Evolutionary conservation across 495 filamentous ascomycete species (phyloP).

Genomic region (Elasticomyces elasticus): DNA sequence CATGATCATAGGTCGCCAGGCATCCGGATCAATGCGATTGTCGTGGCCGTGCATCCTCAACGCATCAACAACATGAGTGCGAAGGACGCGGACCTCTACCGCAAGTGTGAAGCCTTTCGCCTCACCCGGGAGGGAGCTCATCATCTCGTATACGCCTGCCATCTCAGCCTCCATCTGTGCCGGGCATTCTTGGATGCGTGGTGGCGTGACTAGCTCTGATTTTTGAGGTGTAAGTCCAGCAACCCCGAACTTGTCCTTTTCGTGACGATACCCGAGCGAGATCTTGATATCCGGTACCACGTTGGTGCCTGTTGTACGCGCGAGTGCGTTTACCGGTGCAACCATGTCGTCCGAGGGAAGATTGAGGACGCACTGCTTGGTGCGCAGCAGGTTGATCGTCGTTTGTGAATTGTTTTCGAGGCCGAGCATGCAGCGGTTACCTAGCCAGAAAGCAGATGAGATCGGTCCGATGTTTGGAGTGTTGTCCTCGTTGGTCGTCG

Average conservation of each 20-base stretch:
- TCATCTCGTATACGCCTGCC: constrained; percentile 27
- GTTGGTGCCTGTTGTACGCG: constrained; percentile 33
- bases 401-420: constrained; percentile 33
- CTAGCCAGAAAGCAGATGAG: constrained; percentile 42
- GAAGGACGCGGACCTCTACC: constrained; percentile 18
- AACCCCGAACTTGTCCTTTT: constrained; percentile 37
- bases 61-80: constrained; percentile 19
- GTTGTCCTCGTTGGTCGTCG: constrained; percentile 37
- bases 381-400: constrained; percentile 36
- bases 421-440: constrained; percentile 39
- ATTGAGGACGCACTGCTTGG: constrained; percentile 38
- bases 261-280: constrained; percentile 27
- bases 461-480: constrained; percentile 37
- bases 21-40: constrained; percentile 37
- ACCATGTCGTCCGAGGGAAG: constrained; percentile 35
- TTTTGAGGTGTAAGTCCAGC: constrained; percentile 29
- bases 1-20: constrained; percentile 38
- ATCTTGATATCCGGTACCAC: constrained; percentile 27
- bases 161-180: constrained; percentile 36
- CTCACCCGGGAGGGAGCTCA: constrained; percentile 24
- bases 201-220: constrained; percentile 23
- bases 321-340: constrained; percentile 31
- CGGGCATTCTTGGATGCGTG: constrained; percentile 34
- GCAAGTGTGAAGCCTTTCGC: constrained; percentile 15
- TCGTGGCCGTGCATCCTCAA: constrained; percentile 29